These are phyloP conservation scores for Halenospora varia DNA, from an alignment of 495 filamentous ascomycete species.

Conservation along the genomic window DNA sequence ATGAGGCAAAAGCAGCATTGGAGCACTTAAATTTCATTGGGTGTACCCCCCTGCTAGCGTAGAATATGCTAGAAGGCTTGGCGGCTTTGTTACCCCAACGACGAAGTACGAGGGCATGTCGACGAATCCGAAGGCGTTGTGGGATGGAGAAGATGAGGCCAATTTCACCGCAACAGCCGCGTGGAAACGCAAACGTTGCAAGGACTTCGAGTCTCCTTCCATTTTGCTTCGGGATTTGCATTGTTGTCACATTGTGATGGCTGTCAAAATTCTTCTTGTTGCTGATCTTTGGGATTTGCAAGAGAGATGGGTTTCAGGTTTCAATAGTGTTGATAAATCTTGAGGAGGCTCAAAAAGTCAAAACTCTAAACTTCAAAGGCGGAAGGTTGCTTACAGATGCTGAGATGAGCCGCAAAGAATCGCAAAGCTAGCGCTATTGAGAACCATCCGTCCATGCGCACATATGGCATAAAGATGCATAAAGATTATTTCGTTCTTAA, in stretches of 20 bases:
- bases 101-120: not conserved
- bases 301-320: not conserved
- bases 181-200: not conserved
- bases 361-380: too few species aligned
- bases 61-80: too few species aligned
- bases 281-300: not conserved
- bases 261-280: not conserved
- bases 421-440: not conserved
- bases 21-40: too few species aligned
- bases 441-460: slow-evolving; percentile 3
- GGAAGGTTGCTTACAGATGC: too few species aligned
- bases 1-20: too few species aligned
- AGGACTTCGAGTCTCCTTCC: too few species aligned
- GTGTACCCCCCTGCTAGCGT: too few species aligned
- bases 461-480: slow-evolving; percentile 2
- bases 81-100: too few species aligned
- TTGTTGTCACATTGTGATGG: not conserved
- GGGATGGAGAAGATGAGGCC: not conserved
- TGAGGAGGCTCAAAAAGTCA: not conserved
- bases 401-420: not conserved
- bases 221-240: not conserved
- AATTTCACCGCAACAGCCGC: not conserved
- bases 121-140: not conserved
- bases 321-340: not conserved
- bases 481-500: slow-evolving; percentile 2